A percentile compares a stretch with the other conserved stretches of the same genome.
These are phyloP conservation scores for Saturnispora quitensis DNA, from an alignment of 805 yeast species.

Conservation along the genomic window DNA sequence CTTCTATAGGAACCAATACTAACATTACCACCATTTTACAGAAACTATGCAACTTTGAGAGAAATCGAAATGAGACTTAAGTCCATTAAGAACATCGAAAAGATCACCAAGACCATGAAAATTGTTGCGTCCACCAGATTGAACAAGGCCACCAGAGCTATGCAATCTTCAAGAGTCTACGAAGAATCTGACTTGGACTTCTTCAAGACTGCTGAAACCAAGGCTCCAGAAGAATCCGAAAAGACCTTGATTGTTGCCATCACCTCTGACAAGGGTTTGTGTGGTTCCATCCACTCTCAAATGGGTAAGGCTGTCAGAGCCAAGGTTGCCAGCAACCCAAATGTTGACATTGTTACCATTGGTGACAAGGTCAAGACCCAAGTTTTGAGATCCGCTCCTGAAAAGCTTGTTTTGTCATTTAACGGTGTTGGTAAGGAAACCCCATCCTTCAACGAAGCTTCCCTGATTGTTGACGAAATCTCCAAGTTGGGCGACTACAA, in stretches of 20 bases:
- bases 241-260: slow-evolving; percentile 78
- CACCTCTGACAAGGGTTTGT: slow-evolving; percentile 95
- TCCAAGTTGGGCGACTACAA: slow-evolving; percentile 59
- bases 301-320: slow-evolving; percentile 79
- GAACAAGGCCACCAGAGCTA: slow-evolving; percentile 91
- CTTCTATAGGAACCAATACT: background rate
- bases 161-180: slow-evolving; percentile 79
- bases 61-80: slow-evolving; percentile 97
- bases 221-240: slow-evolving; percentile 33
- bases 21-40: slow-evolving; percentile 19
- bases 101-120: slow-evolving; percentile 99
- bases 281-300: slow-evolving; percentile 98
- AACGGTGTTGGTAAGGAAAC: slow-evolving; percentile 94
- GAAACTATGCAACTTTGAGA: slow-evolving; percentile 97
- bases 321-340: slow-evolving; percentile 51
- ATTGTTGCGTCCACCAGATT: slow-evolving; percentile 97
- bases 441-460: slow-evolving; percentile 86
- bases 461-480: slow-evolving; percentile 82
- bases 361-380: slow-evolving; percentile 95
- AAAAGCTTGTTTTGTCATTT: slow-evolving; percentile 63
- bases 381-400: slow-evolving; percentile 71
- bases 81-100: slow-evolving; percentile 97
- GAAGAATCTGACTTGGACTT: slow-evolving; percentile 73
- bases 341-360: slow-evolving; percentile 72
- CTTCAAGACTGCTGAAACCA: slow-evolving; percentile 74